These are phyloP conservation scores for Monosporascus ibericus DNA, from an alignment of 2,329 filamentous ascomycete species.

Conservation along the genomic window DNA sequence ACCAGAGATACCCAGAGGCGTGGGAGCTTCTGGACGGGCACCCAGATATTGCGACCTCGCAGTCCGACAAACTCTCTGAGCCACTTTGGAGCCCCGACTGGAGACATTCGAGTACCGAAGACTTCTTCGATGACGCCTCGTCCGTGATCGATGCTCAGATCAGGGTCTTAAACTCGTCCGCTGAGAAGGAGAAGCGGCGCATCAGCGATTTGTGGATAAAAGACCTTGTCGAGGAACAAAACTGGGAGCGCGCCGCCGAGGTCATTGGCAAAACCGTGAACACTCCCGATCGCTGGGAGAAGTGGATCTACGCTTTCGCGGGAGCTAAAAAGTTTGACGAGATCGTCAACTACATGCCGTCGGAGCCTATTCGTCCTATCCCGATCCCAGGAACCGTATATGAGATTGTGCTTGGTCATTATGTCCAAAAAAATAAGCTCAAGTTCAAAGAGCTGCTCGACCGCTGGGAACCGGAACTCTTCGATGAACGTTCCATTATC, in stretches of 20 bases:
- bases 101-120: slow-evolving; percentile 37
- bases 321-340: slow-evolving; percentile 83
- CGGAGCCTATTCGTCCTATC: slow-evolving; percentile 63
- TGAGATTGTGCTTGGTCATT: slow-evolving; percentile 83
- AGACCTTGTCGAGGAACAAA: slow-evolving; percentile 66
- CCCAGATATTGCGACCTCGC: slow-evolving; percentile 59
- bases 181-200: slow-evolving; percentile 80
- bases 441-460: slow-evolving; percentile 75
- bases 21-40: slow-evolving; percentile 88
- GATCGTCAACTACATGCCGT: slow-evolving; percentile 78
- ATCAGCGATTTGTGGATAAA: slow-evolving; percentile 93
- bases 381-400: slow-evolving; percentile 78
- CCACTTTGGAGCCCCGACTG: slow-evolving; percentile 35
- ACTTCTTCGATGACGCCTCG: slow-evolving; percentile 71
- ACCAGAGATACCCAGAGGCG: slow-evolving; percentile 72
- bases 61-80: slow-evolving; percentile 34
- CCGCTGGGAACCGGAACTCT: slow-evolving; percentile 77
- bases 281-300: slow-evolving; percentile 80
- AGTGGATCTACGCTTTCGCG: slow-evolving; percentile 91
- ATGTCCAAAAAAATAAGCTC: slow-evolving; percentile 70
- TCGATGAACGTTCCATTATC: slow-evolving; percentile 70
- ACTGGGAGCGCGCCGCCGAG: slow-evolving; percentile 74
- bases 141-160: slow-evolving; percentile 58
- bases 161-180: slow-evolving; percentile 53
- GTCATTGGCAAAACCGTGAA: slow-evolving; percentile 78